Percentiles rank a stretch among this genome's conserved stretches.
Conservation (phyloP, 106 monocot species). For the Dioscorea alata region DNA sequence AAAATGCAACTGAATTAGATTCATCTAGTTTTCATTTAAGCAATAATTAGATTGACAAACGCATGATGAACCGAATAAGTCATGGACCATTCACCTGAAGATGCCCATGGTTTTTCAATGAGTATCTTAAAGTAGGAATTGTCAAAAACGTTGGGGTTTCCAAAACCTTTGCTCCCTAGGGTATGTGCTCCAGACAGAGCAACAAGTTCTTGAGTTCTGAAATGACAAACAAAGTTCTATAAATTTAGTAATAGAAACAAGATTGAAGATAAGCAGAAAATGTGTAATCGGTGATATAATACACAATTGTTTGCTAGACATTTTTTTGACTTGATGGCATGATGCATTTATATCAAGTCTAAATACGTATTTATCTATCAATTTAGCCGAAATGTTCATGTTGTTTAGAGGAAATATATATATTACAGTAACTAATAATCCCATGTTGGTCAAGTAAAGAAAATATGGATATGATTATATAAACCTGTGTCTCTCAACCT, state of each 20-base stretch:
- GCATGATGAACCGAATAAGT: not conserved
- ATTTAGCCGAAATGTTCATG: not conserved
- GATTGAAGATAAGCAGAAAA: not conserved
- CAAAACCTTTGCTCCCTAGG: slow-evolving; percentile 90
- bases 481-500: no score
- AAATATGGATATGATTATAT: no score
- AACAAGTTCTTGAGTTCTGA: slow-evolving; percentile 92
- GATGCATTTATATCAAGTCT: not conserved
- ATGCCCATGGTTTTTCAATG: slow-evolving; percentile 77
- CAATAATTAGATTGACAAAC: no score
- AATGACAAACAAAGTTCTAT: slow-evolving; percentile 2
- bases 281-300: not conserved
- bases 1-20: no score
- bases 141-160: slow-evolving; percentile 72
- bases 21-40: no score
- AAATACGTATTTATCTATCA: not conserved
- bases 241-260: not conserved
- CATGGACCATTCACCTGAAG: slow-evolving; percentile 43
- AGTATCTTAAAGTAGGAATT: slow-evolving; percentile 91
- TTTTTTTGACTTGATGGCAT: not conserved
- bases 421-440: no score
- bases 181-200: slow-evolving; percentile 93
- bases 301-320: not conserved
- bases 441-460: no score
- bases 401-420: no score